These are phyloP conservation scores for Sphagnum magellanicum DNA, from an alignment of 228 moss, liverwort and hornwort species.

Conservation along the genomic window DNA sequence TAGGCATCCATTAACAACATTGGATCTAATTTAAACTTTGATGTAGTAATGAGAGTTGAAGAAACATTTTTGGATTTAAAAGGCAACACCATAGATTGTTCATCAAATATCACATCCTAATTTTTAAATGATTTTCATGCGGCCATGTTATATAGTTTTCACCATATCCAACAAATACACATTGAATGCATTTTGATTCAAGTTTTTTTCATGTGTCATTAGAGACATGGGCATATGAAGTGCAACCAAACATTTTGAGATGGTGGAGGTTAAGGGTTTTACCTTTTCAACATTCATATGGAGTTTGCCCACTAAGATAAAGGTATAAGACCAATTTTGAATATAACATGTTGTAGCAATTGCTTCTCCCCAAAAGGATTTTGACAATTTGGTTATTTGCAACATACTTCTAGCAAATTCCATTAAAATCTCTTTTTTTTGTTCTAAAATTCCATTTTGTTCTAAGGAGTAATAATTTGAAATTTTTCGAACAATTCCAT, in stretches of 20 bases:
- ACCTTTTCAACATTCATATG: no score
- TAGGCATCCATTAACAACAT: no score
- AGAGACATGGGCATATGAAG: constrained; percentile 5
- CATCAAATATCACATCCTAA: constrained; percentile 1
- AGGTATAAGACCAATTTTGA: background rate
- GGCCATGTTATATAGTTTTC: background rate
- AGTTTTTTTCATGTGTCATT: background rate
- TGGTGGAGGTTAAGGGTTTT: no score
- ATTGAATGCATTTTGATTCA: constrained; percentile 1
- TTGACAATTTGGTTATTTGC: background rate
- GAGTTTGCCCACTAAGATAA: no score
- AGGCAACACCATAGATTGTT: background rate
- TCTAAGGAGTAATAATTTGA: background rate
- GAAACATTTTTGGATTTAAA: background rate
- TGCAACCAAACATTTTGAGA: constrained; percentile 1
- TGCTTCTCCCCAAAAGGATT: constrained; percentile 5
- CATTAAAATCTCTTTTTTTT: background rate
- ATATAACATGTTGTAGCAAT: constrained; percentile 1
- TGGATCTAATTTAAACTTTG: no score
- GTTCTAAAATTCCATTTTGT: constrained; percentile 3
- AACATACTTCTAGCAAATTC: constrained; percentile 3
- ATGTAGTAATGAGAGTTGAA: no score
- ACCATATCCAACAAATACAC: constrained; percentile 8
- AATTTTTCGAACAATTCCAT: background rate
- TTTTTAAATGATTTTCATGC: background rate